phyloP scores from a whole-genome alignment of 2,329 filamentous ascomycete species.

The Pseudocercospora eumusae region DNA sequence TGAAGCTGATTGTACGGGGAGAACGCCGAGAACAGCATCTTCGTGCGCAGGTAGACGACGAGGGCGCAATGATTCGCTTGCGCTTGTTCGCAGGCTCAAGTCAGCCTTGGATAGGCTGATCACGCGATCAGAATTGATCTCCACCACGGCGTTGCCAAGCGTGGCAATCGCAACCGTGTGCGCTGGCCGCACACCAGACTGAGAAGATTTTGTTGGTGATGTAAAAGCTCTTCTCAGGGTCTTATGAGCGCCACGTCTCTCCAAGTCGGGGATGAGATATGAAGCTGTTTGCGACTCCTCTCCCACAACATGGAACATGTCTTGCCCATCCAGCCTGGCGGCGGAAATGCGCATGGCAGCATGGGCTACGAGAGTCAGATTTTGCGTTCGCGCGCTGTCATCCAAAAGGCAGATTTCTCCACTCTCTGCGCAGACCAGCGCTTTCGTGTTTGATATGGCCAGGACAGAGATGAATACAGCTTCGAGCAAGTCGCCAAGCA shows the following conservation, averaged over 20 bases:
- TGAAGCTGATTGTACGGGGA: slow-evolving; percentile 63
- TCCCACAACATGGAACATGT: slow-evolving; percentile 68
- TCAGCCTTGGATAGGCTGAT: slow-evolving; percentile 26
- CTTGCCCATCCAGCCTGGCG: slow-evolving; percentile 60
- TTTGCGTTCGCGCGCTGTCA: slow-evolving; percentile 70
- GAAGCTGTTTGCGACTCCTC: slow-evolving; percentile 60
- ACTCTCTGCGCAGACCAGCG: slow-evolving; percentile 81
- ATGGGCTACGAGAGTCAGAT: slow-evolving; percentile 65
- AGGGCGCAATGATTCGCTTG: slow-evolving; percentile 23
- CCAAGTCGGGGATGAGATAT: slow-evolving; percentile 44
- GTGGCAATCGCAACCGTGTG: slow-evolving; percentile 41
- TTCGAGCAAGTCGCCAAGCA: slow-evolving; percentile 80
- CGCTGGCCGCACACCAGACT: neutral
- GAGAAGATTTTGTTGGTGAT: slow-evolving; percentile 23
- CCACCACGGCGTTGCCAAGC: slow-evolving; percentile 39
- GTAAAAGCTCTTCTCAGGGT: slow-evolving; percentile 26
- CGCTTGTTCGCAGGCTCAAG: slow-evolving; percentile 5
- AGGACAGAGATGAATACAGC: slow-evolving; percentile 79
- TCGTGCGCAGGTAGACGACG: slow-evolving; percentile 58
- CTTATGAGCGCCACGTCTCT: slow-evolving; percentile 32
- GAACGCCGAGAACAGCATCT: slow-evolving; percentile 68
- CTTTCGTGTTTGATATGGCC: slow-evolving; percentile 69
- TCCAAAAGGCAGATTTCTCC: slow-evolving; percentile 90
- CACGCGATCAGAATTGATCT: slow-evolving; percentile 32
- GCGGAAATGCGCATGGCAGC: slow-evolving; percentile 69